Percentiles rank a stretch among this genome's conserved stretches.
Conservation (phyloP, 208 protist species). For the Trypanosoma lewisi region DNA sequence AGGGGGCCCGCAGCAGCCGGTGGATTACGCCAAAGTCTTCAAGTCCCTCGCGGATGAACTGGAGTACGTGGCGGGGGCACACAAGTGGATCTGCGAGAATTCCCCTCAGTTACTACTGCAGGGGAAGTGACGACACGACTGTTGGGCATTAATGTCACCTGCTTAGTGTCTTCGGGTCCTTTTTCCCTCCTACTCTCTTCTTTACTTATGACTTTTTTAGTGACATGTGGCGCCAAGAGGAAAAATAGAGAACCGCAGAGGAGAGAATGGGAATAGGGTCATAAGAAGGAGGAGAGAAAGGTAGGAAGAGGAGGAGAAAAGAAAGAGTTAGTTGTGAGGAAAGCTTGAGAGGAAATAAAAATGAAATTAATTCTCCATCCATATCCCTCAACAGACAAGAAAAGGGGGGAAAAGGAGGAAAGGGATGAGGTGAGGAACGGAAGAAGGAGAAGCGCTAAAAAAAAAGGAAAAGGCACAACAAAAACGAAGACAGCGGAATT, state of each 20-base stretch:
- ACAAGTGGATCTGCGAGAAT: slow-evolving; percentile 69
- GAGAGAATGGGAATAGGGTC: too few species aligned
- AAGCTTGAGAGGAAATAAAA: not conserved
- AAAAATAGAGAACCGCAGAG: too few species aligned
- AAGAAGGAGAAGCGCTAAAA: not conserved
- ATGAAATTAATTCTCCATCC: too few species aligned
- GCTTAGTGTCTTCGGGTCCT: too few species aligned
- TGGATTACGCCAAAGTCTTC: slow-evolving; percentile 81
- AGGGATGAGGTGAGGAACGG: not conserved
- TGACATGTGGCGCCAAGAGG: not conserved
- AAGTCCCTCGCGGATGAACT: slow-evolving; percentile 74
- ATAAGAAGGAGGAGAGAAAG: too few species aligned
- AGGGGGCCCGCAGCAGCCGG: slow-evolving; percentile 47
- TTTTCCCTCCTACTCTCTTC: not conserved
- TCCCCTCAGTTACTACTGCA: slow-evolving; percentile 63
- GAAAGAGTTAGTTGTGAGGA: not conserved
- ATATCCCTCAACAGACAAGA: not conserved
- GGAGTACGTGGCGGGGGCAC: slow-evolving; percentile 60
- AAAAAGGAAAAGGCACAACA: not conserved
- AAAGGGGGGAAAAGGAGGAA: not conserved
- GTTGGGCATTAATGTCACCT: too few species aligned
- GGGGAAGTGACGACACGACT: slow-evolving; percentile 8
- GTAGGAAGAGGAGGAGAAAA: not conserved
- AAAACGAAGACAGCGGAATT: not conserved
- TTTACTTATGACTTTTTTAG: not conserved